Percentiles rank a stretch among this genome's conserved stretches.
Evolutionary conservation across 495 filamentous ascomycete species (phyloP).

Genomic region (Letharia columbiana): DNA sequence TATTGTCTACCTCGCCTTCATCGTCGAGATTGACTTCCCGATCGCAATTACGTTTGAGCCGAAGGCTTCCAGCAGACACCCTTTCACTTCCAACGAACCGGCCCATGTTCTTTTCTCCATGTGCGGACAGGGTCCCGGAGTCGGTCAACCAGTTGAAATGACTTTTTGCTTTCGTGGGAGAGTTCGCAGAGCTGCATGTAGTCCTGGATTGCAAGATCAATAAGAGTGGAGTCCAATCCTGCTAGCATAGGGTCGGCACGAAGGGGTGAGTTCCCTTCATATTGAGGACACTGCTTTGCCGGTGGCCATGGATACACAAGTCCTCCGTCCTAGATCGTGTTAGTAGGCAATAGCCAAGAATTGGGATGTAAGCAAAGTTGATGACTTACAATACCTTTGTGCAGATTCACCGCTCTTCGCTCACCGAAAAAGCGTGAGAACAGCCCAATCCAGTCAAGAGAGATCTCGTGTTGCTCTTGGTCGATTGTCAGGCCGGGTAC

Average conservation of each 20-base stretch:
- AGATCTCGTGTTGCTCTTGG: not conserved
- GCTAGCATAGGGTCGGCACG: not conserved
- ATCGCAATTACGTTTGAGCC: not conserved
- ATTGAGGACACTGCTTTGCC: not conserved
- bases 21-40: not conserved
- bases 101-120: slow-evolving; percentile 1
- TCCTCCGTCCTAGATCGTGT: not conserved
- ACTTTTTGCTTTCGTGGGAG: not conserved
- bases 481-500: not conserved
- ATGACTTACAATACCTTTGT: not conserved
- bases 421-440: not conserved
- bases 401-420: not conserved
- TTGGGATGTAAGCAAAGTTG: not conserved
- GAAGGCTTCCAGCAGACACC: not conserved
- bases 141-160: not conserved
- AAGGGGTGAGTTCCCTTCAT: not conserved
- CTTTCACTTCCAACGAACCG: not conserved
- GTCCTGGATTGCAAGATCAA: not conserved
- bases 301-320: not conserved
- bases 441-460: not conserved
- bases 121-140: not conserved
- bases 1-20: not conserved
- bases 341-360: not conserved
- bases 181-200: not conserved
- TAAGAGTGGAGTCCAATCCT: not conserved